These are phyloP conservation scores for Lunasporangiospora selenospora DNA, from an alignment of 192 early-diverging fungal genomes.

Conservation along the genomic window DNA sequence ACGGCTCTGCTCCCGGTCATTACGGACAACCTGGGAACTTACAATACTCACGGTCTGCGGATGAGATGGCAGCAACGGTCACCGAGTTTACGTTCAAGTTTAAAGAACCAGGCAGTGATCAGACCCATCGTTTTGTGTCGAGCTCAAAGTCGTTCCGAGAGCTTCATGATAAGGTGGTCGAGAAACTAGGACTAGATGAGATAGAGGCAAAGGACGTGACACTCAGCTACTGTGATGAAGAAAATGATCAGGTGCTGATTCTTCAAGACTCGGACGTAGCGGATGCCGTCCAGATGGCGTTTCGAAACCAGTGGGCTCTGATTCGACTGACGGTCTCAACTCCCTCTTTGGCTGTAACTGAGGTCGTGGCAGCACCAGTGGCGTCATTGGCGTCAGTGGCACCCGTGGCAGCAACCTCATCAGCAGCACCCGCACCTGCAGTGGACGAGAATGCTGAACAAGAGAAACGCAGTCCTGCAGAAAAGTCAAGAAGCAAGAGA, in stretches of 20 bases:
- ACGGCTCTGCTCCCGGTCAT: no score
- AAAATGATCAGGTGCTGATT: slow-evolving; percentile 80
- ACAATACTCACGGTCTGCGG: no score
- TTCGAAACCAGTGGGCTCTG: slow-evolving; percentile 22
- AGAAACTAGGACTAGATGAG: slow-evolving; percentile 55
- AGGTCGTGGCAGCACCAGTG: no score
- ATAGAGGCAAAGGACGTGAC: slow-evolving; percentile 45
- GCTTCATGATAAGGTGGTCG: slow-evolving; percentile 51
- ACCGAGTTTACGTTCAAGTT: slow-evolving; percentile 64
- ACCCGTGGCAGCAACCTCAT: no score
- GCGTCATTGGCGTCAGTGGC: no score
- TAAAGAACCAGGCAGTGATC: slow-evolving; percentile 57
- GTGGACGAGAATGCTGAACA: no score
- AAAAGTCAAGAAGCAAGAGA: no score
- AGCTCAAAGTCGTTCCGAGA: slow-evolving; percentile 37
- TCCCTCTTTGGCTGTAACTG: background rate
- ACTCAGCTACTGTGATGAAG: slow-evolving; percentile 80
- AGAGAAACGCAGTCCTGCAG: no score
- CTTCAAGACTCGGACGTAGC: slow-evolving; percentile 70
- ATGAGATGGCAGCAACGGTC: background rate
- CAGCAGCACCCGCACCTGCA: no score
- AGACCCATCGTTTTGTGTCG: slow-evolving; percentile 68
- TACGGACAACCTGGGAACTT: no score
- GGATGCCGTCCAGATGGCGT: slow-evolving; percentile 79
- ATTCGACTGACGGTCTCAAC: slow-evolving; percentile 4